Evolutionary conservation across 805 yeast species (phyloP), one percentile per base, ranked within the genome.

Genomic region (Sugiyamaella floridensis): DNA sequence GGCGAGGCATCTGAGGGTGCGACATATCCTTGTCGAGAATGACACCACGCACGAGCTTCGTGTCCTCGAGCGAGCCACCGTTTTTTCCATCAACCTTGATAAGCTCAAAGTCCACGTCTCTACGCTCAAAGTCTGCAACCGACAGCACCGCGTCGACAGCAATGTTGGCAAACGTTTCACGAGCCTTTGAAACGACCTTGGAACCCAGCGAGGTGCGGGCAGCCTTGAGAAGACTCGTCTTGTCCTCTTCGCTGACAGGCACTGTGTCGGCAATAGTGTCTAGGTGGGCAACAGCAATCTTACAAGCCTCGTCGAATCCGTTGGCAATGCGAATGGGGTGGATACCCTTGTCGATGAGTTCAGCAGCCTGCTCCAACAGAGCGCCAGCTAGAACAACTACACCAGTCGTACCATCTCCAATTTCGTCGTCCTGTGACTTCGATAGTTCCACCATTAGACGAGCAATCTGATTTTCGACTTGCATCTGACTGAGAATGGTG

Each of bases 391-490:
- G 75, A 1, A 93, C 98, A 50, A 93, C 98, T 28, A 93, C 99
- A 66, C 98, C 98, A 4, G 99, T 93, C 28, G 99, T 93, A 66
- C 99, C 99, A 69, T 92, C 99, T 52, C 99, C 99, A 67, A 92
- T 89, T 72, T 92, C 98, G 68, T 93, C 97, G 70, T 92, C 99
- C 75, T 92, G 99, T 26, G 96, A 87, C 68, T 81, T 86, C 29
- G 97, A 86, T 59, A 93, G 78, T 71, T 95, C 96, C 16, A 93
- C 99, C 65, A 93, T 75, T 56, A 93, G 76, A 71, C 93, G 93
- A 60, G 99, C 99, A 62, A 93, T 89, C 72, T 93, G 96, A 69
- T 86, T 90, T 61, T 89, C 96, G 58, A 93, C 77, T 68, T 93
- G 96, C 97, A 93, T 93, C 67, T 89, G 96, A 8, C 95, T 79